Evolutionary conservation across 1,284 basidiomycete species (phyloP).

Genomic region (Austroboletus niveus): DNA sequence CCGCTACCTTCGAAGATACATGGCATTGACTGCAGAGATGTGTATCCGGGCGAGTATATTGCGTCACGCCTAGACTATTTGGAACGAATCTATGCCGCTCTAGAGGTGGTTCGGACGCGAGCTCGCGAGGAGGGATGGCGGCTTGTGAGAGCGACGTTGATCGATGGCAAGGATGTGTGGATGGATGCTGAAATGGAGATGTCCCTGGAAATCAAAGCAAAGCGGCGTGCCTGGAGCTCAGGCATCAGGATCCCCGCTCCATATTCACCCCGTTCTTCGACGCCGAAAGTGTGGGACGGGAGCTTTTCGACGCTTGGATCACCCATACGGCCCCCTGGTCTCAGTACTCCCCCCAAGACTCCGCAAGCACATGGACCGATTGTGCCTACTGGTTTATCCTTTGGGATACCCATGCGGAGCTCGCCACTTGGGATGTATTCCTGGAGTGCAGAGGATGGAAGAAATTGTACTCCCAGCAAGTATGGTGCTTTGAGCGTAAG

Average conservation of each 20-base stretch:
- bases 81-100: constrained; percentile 19
- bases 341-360: constrained; percentile 5
- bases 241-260: constrained; percentile 29
- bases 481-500: too few species aligned
- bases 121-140: constrained; percentile 32
- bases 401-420: constrained; percentile 4
- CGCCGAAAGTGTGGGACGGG: constrained; percentile 5
- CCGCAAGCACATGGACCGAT: constrained; percentile 21
- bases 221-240: constrained; percentile 35
- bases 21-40: constrained; percentile 2
- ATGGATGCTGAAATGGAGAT: constrained; percentile 24
- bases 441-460: constrained; percentile 15
- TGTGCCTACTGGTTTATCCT: constrained; percentile 29
- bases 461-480: too few species aligned
- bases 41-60: constrained; percentile 17
- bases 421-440: constrained; percentile 26
- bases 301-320: constrained; percentile 1
- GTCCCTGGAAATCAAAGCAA: constrained; percentile 28
- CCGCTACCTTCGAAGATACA: background rate
- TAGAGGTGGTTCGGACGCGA: constrained; percentile 23
- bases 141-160: constrained; percentile 20
- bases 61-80: constrained; percentile 12
- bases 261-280: constrained; percentile 10
- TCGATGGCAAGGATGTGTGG: constrained; percentile 25
- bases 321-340: constrained; percentile 24